Conservation (phyloP, 2,329 filamentous ascomycete genomes). For the Amauroascus verrucosus region DNA sequence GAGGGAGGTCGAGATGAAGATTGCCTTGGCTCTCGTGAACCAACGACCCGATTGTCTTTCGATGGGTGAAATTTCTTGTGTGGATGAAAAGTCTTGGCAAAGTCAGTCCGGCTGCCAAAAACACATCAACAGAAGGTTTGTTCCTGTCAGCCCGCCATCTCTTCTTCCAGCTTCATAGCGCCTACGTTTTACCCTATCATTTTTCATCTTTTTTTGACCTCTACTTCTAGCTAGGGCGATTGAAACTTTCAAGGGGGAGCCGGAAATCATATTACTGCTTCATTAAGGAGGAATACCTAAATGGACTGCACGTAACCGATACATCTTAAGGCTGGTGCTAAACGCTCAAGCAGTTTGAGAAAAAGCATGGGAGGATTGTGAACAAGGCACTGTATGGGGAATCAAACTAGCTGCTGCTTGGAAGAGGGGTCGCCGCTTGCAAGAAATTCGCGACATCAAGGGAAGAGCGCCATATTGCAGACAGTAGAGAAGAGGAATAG, state of each 20-base stretch:
- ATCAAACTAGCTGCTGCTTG: background rate
- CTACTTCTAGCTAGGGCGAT: background rate
- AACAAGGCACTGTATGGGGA: background rate
- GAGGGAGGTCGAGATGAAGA: background rate
- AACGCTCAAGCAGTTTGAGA: background rate
- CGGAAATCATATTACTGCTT: slow-evolving; percentile 8
- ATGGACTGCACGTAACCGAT: slow-evolving; percentile 1
- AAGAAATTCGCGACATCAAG: background rate
- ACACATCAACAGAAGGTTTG: background rate
- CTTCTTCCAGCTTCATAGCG: too few species aligned
- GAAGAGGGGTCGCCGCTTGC: background rate
- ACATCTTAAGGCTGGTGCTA: slow-evolving; percentile 2
- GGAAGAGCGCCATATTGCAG: background rate
- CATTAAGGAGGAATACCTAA: background rate
- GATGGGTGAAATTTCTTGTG: slow-evolving; percentile 13
- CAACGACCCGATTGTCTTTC: background rate
- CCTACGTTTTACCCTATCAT: too few species aligned
- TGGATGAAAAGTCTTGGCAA: slow-evolving; percentile 15
- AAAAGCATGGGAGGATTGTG: background rate
- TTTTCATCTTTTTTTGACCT: too few species aligned
- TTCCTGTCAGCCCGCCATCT: too few species aligned
- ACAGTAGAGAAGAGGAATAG: background rate
- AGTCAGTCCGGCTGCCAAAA: slow-evolving; percentile 5
- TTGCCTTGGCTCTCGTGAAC: background rate
- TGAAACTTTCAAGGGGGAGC: background rate